Percentiles rank a stretch among this genome's conserved stretches.
These are phyloP conservation scores for Penicillium bovifimosum DNA, from an alignment of 495 filamentous ascomycete genomes.

Conservation along the genomic window DNA sequence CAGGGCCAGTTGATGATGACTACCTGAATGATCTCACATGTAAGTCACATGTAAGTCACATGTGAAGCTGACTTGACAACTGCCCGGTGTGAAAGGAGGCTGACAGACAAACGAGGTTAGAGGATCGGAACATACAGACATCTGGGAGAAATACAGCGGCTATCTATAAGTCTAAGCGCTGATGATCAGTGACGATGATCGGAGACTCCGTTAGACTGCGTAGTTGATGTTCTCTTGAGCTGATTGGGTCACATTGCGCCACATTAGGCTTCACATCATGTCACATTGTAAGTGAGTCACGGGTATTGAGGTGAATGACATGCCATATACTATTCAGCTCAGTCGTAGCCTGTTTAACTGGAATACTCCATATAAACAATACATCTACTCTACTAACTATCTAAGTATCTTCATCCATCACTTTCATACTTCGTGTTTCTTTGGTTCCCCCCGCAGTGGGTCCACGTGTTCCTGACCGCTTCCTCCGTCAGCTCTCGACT, in stretches of 20 bases:
- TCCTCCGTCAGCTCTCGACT: conserved; percentile 3
- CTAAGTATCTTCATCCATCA: background rate
- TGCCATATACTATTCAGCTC: background rate
- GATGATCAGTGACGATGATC: no score
- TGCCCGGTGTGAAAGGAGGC: no score
- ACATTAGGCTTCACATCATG: conserved; percentile 9
- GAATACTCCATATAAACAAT: background rate
- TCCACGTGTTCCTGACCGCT: conserved; percentile 39
- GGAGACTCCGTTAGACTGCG: no score
- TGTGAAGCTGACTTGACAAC: no score
- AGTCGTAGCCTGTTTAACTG: background rate
- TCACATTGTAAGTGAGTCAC: background rate
- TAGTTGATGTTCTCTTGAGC: background rate
- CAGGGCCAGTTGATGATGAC: no score
- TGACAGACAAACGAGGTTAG: no score
- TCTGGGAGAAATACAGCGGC: no score
- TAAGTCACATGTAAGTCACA: no score
- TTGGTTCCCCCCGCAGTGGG: conserved; percentile 32
- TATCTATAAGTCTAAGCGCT: no score
- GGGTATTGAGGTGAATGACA: background rate
- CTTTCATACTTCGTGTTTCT: background rate
- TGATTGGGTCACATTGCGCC: conserved; percentile 2
- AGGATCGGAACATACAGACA: no score
- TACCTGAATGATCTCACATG: no score
- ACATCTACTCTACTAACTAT: background rate